Percentiles rank a stretch among this genome's conserved stretches.
phyloP scores from a whole-genome alignment of 108 stramenopile species.

The Nitzschia inconspicua region DNA sequence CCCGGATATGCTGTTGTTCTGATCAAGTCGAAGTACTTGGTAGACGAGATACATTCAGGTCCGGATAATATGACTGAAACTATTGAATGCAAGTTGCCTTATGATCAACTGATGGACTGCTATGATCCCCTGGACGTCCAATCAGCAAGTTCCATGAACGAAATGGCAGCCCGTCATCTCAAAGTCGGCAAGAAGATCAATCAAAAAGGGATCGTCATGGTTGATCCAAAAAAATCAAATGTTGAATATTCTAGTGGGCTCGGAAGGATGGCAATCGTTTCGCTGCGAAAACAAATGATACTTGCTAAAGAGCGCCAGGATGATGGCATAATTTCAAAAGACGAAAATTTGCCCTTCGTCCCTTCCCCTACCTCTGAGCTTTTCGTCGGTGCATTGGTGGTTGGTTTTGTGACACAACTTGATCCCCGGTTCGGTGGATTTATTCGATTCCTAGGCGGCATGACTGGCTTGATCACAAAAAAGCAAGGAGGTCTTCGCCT shows the following conservation, averaged over 20 bases:
- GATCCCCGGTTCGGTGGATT: conserved; percentile 80
- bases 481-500: conserved; percentile 71
- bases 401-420: conserved; percentile 66
- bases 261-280: conserved; percentile 58
- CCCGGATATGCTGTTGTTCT: conserved; percentile 77
- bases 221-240: conserved; percentile 43
- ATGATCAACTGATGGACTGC: conserved; percentile 70
- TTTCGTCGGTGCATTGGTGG: conserved; percentile 63
- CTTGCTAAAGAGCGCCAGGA: conserved; percentile 34
- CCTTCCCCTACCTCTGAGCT: conserved; percentile 52
- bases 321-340: background rate
- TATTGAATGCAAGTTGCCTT: conserved; percentile 76
- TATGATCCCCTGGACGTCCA: conserved; percentile 52
- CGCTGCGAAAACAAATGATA: conserved; percentile 59
- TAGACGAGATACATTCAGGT: conserved; percentile 19
- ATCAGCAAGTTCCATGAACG: conserved; percentile 57
- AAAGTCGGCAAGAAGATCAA: conserved; percentile 77
- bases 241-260: conserved; percentile 53
- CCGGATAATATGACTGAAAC: conserved; percentile 18
- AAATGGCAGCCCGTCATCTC: conserved; percentile 42
- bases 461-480: conserved; percentile 81
- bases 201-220: conserved; percentile 61
- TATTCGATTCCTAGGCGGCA: conserved; percentile 71
- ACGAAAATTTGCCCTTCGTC: conserved; percentile 30
- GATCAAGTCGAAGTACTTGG: conserved; percentile 71